A percentile compares a stretch with the other conserved stretches of the same genome.
These are phyloP conservation scores for Stephania cephalantha DNA, from an alignment of 164 flowering plant species.

Conservation along the genomic window DNA sequence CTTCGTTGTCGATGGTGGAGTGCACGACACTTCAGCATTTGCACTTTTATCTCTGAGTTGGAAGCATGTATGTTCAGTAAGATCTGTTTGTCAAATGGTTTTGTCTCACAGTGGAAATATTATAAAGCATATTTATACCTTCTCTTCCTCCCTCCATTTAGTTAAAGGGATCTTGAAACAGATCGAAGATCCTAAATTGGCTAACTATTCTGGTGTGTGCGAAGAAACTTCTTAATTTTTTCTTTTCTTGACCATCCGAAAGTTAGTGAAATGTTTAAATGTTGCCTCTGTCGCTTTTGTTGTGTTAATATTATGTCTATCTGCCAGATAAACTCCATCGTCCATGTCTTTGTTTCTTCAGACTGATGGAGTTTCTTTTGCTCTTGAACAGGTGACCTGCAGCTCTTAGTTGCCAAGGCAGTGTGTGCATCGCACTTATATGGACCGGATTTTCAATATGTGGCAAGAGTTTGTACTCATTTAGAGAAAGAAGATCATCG, in stretches of 20 bases:
- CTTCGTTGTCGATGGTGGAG: slow-evolving; percentile 74
- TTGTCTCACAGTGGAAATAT: neutral
- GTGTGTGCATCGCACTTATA: slow-evolving; percentile 63
- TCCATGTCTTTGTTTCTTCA: slow-evolving; percentile 2
- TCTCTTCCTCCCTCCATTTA: neutral
- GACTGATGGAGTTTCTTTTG: neutral
- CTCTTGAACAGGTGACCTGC: slow-evolving; percentile 43
- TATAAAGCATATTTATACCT: neutral
- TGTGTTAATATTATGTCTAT: neutral
- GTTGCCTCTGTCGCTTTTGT: neutral
- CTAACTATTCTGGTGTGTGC: too few species aligned
- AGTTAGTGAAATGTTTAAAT: neutral
- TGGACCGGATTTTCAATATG: slow-evolving; percentile 44
- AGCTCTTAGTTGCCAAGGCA: slow-evolving; percentile 62
- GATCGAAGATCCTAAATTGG: too few species aligned
- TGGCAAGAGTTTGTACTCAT: slow-evolving; percentile 21
- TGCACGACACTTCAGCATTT: slow-evolving; percentile 54
- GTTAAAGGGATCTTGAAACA: too few species aligned
- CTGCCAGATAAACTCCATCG: neutral
- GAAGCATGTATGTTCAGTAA: slow-evolving; percentile 32
- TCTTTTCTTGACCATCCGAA: neutral
- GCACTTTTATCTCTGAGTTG: slow-evolving; percentile 37
- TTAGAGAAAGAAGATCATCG: slow-evolving; percentile 25
- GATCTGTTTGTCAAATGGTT: neutral
- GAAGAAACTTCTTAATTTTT: neutral